Conservation (phyloP, 2,329 filamentous ascomycete species). For the Madurella fahalii region DNA sequence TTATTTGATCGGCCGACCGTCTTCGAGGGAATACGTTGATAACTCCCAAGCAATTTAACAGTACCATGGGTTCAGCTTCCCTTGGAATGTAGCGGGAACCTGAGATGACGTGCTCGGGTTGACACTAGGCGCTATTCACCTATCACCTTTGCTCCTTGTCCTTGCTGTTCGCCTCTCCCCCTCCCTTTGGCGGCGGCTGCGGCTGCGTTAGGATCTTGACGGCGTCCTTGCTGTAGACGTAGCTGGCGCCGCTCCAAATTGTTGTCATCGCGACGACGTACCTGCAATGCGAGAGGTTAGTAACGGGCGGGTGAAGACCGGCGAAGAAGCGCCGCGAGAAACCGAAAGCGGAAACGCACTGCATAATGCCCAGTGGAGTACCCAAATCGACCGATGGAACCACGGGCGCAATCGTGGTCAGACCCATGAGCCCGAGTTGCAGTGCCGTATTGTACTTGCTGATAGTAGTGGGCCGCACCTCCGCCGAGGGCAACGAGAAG, state of each 20-base stretch:
- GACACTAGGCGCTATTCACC: not conserved
- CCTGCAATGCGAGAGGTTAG: constrained; percentile 39
- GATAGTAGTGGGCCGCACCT: constrained; percentile 77
- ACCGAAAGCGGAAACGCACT: constrained; percentile 46
- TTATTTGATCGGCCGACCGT: too few relatives aligned
- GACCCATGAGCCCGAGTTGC: constrained; percentile 81
- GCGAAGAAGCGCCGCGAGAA: not conserved
- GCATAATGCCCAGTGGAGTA: constrained; percentile 55
- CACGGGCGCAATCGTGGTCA: constrained; percentile 76
- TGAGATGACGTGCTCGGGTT: too few relatives aligned
- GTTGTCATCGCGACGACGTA: constrained; percentile 86
- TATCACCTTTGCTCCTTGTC: not conserved
- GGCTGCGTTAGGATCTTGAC: constrained; percentile 69
- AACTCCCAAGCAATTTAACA: too few relatives aligned
- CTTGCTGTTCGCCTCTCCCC: constrained; percentile 6
- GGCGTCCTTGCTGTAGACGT: constrained; percentile 84
- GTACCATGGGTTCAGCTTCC: too few relatives aligned
- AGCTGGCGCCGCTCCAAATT: constrained; percentile 89
- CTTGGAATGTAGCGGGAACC: too few relatives aligned
- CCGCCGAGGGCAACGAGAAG: constrained; percentile 83
- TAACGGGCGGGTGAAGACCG: not conserved
- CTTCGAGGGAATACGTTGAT: too few relatives aligned
- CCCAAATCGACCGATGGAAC: constrained; percentile 53
- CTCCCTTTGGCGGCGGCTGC: constrained; percentile 3
- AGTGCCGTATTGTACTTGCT: constrained; percentile 93